Base-by-base conservation (phyloP, 2,329 filamentous ascomycete genomes). In the Ceratocystis destructans region DNA sequence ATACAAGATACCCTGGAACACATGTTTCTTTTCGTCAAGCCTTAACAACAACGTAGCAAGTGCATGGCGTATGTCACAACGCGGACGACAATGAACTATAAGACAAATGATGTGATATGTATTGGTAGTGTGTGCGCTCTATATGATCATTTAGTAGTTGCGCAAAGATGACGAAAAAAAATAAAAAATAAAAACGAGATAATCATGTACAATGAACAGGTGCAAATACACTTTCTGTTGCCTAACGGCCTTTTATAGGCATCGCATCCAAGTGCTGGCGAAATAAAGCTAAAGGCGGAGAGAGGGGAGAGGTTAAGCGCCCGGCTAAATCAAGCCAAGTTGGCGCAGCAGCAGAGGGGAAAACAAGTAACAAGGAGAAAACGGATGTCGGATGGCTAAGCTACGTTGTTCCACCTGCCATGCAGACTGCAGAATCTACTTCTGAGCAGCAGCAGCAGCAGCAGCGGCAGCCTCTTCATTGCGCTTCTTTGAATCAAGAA, bases 401-500 rank as follows among this genome's bases (percentile, higher is more conserved):
- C 15, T 22, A 64, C 50, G 25, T 25, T 45, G 15, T n/a, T 62
- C n/a, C n/a, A 25, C 25, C 5, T n/a, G 55, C 28, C 15, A 37
- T 7, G 7, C 5, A 5, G 55, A 33, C n/a, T 59, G 17, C 25
- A 33, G 28, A 31, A 15, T 59, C 22, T 59, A 59, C 55, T 59
- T 59, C n/a, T 37, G 28, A n/a, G 69, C 68, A 7, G 69, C 70
- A 17, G 69, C 68, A 7, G 69, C 70, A 17, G 69, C 69, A 45
- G 69, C 67, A 28, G 71, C 72, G 15, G 68, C 66, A 66, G 70
- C 68, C 59, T 69, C 64, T n/a, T 73, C 55, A 71, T 72, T 67
- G 33, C 76, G 76, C 72, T 79, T 79, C 71, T 81, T 81, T 22
- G 82, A 83, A 72, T 84, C 82, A 5, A 84, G 72, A 45, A 84